These are phyloP conservation scores for Bocquillonia castaneifolia DNA, from an alignment of 441 rosid species.

Conservation along the genomic window DNA sequence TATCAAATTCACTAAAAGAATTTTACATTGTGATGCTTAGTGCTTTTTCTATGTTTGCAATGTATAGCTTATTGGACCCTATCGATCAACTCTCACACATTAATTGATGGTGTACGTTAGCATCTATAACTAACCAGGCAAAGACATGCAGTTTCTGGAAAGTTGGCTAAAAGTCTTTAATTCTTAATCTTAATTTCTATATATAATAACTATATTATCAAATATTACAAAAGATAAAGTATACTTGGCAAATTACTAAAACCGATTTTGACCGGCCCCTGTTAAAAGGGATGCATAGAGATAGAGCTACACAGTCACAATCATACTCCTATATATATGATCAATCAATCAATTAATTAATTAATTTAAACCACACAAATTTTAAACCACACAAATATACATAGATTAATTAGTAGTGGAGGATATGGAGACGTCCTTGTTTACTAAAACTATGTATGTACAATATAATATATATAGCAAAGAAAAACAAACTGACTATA, in stretches of 20 bases:
- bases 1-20: too few relatives aligned
- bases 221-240: background rate
- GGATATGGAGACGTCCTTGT: conserved; percentile 22
- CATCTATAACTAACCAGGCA: conserved; percentile 16
- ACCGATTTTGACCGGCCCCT: background rate
- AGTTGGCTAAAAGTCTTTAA: background rate
- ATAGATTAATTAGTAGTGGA: conserved; percentile 15
- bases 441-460: conserved; percentile 14
- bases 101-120: background rate
- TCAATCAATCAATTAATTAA: too few relatives aligned
- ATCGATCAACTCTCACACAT: too few relatives aligned
- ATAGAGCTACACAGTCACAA: conserved; percentile 35
- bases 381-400: background rate
- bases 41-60: too few relatives aligned
- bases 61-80: too few relatives aligned
- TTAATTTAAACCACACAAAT: background rate
- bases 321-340: too few relatives aligned
- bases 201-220: background rate
- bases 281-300: conserved; percentile 17
- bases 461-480: background rate
- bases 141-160: conserved; percentile 6
- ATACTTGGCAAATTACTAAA: background rate
- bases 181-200: background rate
- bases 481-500: conserved; percentile 21
- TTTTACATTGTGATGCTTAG: too few relatives aligned